phyloP scores from a whole-genome alignment of 2,329 filamentous ascomycete species.

The Graphilbum sp. region DNA sequence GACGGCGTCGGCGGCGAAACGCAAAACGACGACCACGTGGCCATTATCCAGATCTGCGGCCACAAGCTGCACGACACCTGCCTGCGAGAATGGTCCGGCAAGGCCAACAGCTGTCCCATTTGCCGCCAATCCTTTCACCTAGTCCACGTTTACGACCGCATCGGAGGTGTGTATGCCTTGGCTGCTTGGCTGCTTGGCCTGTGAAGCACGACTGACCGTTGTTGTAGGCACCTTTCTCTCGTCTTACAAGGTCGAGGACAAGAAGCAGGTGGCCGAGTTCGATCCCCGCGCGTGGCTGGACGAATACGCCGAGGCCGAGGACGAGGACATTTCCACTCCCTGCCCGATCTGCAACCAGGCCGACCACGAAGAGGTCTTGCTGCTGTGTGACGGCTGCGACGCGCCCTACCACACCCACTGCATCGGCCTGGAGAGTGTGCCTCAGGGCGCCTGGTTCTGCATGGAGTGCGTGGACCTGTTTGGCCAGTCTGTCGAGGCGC shows the following conservation, averaged over 20 bases:
- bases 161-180: constrained; percentile 45
- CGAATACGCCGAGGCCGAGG: constrained; percentile 57
- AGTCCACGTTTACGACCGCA: constrained; percentile 65
- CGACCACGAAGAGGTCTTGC: constrained; percentile 68
- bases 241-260: constrained; percentile 56
- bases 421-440: constrained; percentile 63
- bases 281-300: constrained; percentile 61
- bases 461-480: constrained; percentile 54
- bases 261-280: constrained; percentile 79
- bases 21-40: constrained; percentile 28
- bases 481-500: constrained; percentile 19
- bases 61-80: constrained; percentile 90
- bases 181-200: background rate
- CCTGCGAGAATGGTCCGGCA: constrained; percentile 84
- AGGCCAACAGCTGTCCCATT: constrained; percentile 95
- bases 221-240: constrained; percentile 36
- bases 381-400: constrained; percentile 86
- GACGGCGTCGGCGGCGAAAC: constrained; percentile 3
- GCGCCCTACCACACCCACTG: constrained; percentile 85
- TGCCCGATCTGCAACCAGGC: constrained; percentile 73
- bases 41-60: constrained; percentile 58
- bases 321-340: constrained; percentile 52
- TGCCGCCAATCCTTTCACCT: constrained; percentile 84
- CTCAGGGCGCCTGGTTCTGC: constrained; percentile 76
- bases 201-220: constrained; percentile 20